A percentile compares a stretch with the other conserved stretches of the same genome.
These are phyloP conservation scores for Paraleonurus japonicus DNA, from an alignment of 257 asterid genomes.

Conservation along the genomic window DNA sequence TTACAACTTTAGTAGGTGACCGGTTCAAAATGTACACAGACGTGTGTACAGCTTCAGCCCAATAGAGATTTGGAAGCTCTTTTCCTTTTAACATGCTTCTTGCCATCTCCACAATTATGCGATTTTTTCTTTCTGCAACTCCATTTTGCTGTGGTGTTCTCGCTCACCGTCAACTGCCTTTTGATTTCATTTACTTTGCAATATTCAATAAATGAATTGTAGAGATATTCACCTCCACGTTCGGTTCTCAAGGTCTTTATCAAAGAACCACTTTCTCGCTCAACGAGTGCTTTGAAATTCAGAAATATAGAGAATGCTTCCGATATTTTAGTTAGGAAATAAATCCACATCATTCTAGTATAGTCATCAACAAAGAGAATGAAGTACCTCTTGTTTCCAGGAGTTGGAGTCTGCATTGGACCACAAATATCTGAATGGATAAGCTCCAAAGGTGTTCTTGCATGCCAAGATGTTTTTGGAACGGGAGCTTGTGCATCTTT, in stretches of 20 bases:
- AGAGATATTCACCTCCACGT: background rate
- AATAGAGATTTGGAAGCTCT: background rate
- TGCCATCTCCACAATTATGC: conserved; percentile 12
- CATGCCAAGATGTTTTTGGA: background rate
- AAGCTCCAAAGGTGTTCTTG: background rate
- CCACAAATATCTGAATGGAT: background rate
- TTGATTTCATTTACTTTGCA: background rate
- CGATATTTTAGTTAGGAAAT: background rate
- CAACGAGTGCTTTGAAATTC: background rate
- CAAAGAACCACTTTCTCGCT: background rate
- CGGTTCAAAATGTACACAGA: background rate
- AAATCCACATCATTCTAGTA: conserved; percentile 1
- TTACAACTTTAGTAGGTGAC: background rate
- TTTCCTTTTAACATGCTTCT: conserved; percentile 15
- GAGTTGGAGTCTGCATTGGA: background rate
- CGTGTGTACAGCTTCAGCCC: background rate
- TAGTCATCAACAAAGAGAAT: conserved; percentile 5
- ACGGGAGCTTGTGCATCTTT: background rate
- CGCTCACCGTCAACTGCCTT: background rate
- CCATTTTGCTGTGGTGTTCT: background rate
- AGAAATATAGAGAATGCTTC: background rate
- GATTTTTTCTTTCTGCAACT: conserved; percentile 17
- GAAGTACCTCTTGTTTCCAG: background rate
- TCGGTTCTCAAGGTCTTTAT: background rate
- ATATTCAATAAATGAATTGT: conserved; percentile 5